Evolutionary conservation across 495 filamentous ascomycete genomes (phyloP).

Genomic region (Annulohypoxylon nitens): DNA sequence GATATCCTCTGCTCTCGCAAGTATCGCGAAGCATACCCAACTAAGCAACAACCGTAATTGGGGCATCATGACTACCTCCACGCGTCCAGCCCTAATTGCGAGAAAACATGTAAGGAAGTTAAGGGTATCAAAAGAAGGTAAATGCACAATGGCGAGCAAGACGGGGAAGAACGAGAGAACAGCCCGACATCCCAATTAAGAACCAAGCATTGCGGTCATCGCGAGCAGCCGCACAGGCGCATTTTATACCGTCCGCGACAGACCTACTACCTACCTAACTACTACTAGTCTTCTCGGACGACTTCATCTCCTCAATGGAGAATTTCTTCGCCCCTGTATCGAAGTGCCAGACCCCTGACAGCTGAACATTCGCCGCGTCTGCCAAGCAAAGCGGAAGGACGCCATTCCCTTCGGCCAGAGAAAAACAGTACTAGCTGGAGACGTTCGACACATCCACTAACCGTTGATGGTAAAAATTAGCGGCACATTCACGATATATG

Average conservation of each 20-base stretch:
- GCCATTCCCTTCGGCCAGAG: slow-evolving; percentile 22
- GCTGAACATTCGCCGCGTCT: slow-evolving; percentile 34
- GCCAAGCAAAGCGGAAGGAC: slow-evolving; percentile 28
- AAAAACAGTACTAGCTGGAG: slow-evolving; percentile 35
- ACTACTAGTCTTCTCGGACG: slow-evolving; percentile 6
- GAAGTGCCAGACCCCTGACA: slow-evolving; percentile 42
- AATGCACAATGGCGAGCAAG: background rate
- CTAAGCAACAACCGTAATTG: slow-evolving; percentile 25
- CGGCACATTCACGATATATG: slow-evolving; percentile 26
- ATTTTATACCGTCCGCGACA: background rate
- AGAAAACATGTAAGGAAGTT: background rate
- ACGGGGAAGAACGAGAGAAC: background rate
- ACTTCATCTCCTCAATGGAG: background rate
- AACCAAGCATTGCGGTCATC: slow-evolving; percentile 1
- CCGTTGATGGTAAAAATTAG: slow-evolving; percentile 24
- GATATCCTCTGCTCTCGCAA: slow-evolving; percentile 46
- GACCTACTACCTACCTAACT: too few relatives aligned
- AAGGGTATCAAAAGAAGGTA: background rate
- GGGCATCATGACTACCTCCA: slow-evolving; percentile 26
- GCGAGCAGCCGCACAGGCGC: background rate
- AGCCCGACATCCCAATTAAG: background rate
- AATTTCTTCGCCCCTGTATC: slow-evolving; percentile 15
- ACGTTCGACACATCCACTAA: slow-evolving; percentile 26
- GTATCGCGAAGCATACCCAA: slow-evolving; percentile 31
- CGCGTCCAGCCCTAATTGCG: background rate